Evolutionary conservation across 768 basidiomycete genomes (phyloP), one percentile per base, ranked within the genome.

Genomic region (Mycena rosella): DNA sequence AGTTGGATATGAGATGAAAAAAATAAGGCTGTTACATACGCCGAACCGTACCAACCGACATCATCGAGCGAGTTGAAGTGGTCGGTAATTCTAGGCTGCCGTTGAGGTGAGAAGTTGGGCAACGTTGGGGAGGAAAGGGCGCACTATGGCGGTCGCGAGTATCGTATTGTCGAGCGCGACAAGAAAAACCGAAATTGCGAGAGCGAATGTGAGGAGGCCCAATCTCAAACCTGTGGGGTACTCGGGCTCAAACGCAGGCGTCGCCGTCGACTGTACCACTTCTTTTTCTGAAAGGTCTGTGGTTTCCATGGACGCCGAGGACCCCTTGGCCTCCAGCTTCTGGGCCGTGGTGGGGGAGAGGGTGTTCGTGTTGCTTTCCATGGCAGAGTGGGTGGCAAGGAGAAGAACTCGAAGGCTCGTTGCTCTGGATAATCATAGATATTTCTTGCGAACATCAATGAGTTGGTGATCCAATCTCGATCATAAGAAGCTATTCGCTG

Each of bases 1-100:
- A 27, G 40, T 44, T 22, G 38, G 18, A 9, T 38, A 38, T 38
- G 8, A n/a, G 2, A n/a, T 38, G 13, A 32, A 0, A 22, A 9
- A n/a, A 53, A 66, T n/a, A 42, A 69, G 20, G n/a, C n/a, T 5
- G 27, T 10, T 73, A 75, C 78, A 75, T 74, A 45, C 75, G 54
- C n/a, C 3, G 53, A 56, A n/a, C 63, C 57, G 18, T 60, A 65
- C 64, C 65, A 66, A 14, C 65, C 73, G 10, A 78, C 74, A 36
- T 77, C 71, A 29, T 66, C 62, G 22, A 79, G 67, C 3, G 74
- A 70, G 65, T 78, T 61, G 62, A 79, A 79, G 18, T 75, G 60
- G 40, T 74, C 74, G 13, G 75, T 74, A 57, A 79, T 78, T 29
- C 65, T 69, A 13, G 77, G 78, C 15, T 42, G 40, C 32, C 32